Percentiles rank a stretch among this genome's conserved stretches.
Evolutionary conservation across 495 filamentous ascomycete genomes (phyloP).

Genomic region (Cairneyella variabilis): DNA sequence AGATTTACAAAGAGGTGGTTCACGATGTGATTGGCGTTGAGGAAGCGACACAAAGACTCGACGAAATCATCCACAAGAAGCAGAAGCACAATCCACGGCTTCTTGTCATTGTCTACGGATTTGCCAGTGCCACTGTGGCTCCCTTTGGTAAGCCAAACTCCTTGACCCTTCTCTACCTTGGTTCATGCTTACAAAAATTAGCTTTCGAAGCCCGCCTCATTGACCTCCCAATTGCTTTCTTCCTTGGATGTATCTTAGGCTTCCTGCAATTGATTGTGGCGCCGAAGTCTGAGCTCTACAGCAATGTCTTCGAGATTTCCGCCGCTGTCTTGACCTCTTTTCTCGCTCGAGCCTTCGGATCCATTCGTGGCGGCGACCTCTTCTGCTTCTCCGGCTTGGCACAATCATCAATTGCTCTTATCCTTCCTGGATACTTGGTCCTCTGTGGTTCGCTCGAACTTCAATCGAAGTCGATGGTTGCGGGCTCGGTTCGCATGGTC

Average conservation of each 20-base stretch:
- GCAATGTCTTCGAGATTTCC: constrained; percentile 89
- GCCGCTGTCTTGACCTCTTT: constrained; percentile 89
- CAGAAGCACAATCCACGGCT: constrained; percentile 66
- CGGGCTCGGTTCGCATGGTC: constrained; percentile 91
- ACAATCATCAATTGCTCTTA: constrained; percentile 86
- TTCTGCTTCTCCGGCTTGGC: constrained; percentile 95
- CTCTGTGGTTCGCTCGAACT: constrained; percentile 82
- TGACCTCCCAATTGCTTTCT: constrained; percentile 82
- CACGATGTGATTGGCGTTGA: constrained; percentile 84
- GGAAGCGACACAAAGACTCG: constrained; percentile 69
- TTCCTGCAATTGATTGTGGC: constrained; percentile 76
- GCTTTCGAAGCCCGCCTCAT: constrained; percentile 84
- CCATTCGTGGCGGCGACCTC: constrained; percentile 58
- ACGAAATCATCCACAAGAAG: constrained; percentile 58
- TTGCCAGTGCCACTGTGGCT: constrained; percentile 73
- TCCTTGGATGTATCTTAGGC: constrained; percentile 81
- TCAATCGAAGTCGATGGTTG: constrained; percentile 80
- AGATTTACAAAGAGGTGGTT: constrained; percentile 90
- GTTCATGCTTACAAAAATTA: too few species aligned
- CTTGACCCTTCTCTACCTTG: neutral
- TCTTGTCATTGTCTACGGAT: constrained; percentile 77
- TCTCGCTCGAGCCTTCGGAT: constrained; percentile 81
- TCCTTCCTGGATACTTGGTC: constrained; percentile 85
- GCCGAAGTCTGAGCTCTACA: constrained; percentile 72
- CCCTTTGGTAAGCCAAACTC: constrained; percentile 52